phyloP scores from a whole-genome alignment of 495 filamentous ascomycete genomes.

The Aspergillus ellipticus region DNA sequence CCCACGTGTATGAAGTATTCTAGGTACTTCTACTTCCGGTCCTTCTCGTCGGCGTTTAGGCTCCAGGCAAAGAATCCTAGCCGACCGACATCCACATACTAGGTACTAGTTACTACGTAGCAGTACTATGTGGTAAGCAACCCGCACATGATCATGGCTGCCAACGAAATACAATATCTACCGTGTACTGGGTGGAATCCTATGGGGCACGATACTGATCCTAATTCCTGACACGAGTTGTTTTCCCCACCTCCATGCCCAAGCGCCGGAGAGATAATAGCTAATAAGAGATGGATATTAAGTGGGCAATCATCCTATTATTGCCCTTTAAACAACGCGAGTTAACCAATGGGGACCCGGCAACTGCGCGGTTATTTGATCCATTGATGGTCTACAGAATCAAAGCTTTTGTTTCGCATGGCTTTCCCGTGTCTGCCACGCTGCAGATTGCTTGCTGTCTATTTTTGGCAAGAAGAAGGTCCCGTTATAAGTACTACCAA shows the following conservation, averaged over 20 bases:
- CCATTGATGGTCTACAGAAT: neutral
- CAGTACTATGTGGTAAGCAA: too few species aligned
- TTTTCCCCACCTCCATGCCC: neutral
- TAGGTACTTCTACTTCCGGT: too few species aligned
- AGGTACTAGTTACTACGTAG: neutral
- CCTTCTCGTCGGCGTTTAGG: neutral
- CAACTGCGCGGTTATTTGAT: too few species aligned
- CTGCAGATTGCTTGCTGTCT: neutral
- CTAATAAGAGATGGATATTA: neutral
- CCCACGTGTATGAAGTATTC: neutral
- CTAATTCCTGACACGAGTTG: neutral
- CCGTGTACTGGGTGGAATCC: neutral
- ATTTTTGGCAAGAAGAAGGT: too few species aligned
- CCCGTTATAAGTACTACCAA: too few species aligned
- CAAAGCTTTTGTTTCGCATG: neutral
- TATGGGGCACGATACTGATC: too few species aligned
- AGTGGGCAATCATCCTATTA: neutral
- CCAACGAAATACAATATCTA: too few species aligned
- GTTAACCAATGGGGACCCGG: too few species aligned
- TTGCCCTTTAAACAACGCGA: neutral
- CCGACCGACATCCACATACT: neutral
- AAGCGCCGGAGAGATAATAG: neutral
- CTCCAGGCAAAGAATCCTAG: neutral
- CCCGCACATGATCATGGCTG: too few species aligned
- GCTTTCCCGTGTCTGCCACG: neutral